Conservation (phyloP, 2,329 filamentous ascomycete genomes). For the Emergomyces pasteurianus region DNA sequence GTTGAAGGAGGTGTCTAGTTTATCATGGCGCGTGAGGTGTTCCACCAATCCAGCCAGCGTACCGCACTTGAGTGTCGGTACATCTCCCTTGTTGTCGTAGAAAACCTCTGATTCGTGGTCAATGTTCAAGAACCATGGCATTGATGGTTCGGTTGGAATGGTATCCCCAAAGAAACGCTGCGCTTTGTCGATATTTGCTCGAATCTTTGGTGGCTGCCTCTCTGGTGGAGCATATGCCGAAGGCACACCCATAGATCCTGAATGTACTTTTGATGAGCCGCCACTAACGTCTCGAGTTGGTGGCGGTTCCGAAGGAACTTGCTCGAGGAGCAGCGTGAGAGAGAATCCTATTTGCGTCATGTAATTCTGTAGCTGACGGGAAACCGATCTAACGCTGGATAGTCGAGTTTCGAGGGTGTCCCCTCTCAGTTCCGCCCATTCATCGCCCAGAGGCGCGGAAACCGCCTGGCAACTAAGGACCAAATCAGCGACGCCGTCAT, state of each 20-base stretch:
- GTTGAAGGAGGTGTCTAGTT: slow-evolving; percentile 89
- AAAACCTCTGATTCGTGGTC: slow-evolving; percentile 83
- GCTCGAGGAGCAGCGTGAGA: slow-evolving; percentile 73
- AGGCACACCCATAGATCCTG: slow-evolving; percentile 33
- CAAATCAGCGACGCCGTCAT: slow-evolving; percentile 86
- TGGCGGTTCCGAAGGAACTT: slow-evolving; percentile 47
- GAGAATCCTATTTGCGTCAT: slow-evolving; percentile 81
- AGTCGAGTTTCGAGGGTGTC: slow-evolving; percentile 81
- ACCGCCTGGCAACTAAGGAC: slow-evolving; percentile 79
- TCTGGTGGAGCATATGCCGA: slow-evolving; percentile 29
- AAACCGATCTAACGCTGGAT: slow-evolving; percentile 64
- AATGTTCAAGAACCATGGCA: slow-evolving; percentile 66
- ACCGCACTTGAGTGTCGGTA: slow-evolving; percentile 72
- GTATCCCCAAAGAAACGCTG: slow-evolving; percentile 33
- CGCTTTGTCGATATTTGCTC: slow-evolving; percentile 36
- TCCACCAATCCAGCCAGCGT: slow-evolving; percentile 83
- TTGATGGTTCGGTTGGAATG: slow-evolving; percentile 31
- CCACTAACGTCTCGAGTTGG: slow-evolving; percentile 2
- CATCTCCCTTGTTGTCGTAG: slow-evolving; percentile 71
- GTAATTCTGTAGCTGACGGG: slow-evolving; percentile 71
- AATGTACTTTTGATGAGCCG: slow-evolving; percentile 7
- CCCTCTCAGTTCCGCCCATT: slow-evolving; percentile 88
- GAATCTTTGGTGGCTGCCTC: slow-evolving; percentile 24
- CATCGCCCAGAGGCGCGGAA: slow-evolving; percentile 81
- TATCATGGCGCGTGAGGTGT: slow-evolving; percentile 90